Base-by-base conservation (phyloP, 257 asterid species). In the Forsythia viridissima region DNA sequence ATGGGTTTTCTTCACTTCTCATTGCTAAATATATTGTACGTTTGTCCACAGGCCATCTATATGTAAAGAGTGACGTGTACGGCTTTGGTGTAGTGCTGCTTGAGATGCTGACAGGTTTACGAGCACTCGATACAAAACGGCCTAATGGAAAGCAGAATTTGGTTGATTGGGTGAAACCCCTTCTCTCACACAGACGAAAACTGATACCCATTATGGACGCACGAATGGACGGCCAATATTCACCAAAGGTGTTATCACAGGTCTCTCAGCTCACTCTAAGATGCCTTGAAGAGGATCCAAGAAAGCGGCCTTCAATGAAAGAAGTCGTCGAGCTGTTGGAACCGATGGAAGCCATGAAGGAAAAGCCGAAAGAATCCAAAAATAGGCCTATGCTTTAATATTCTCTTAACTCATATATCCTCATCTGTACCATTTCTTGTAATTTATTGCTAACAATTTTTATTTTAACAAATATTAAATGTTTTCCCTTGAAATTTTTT, bases 11-110 rank as follows among this genome's bases (percentile, higher is more conserved):
- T 75, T 42, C 59, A 34, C 76, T 11, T 34, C 16, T 16, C 43
- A 2, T 37, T 10, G 38, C 38, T 76, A 48, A 71, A 61, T 63
- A 21, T 20, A n/a, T 67, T 75, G 30, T 66, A 36, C 76, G 15
- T 61, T 52, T 46, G 55, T 65, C 61, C 38, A 57, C 81, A 87
- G 93, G 93, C 16, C 93, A 87, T 80, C 85, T 89, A 4, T 87
- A 87, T 16, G 91, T 87, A 82, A 86, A 87, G 86, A 86, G 93
- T 70, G 90, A 89, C 21, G 91, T 89, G 61, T 89, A 89, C 57
- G 93, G 93, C 4, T 89, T 87, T 24, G 93, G 93, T 0, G 91
- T 89, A 63, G 93, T 89, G 86, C 84, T 89, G 80, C 91, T 89
- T 18, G 93, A 89, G 88, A 75, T 87, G 79, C 8, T 89, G 78